A percentile compares a stretch with the other conserved stretches of the same genome.
These are phyloP conservation scores for Thermothielavioides terrestris DNA, from an alignment of 495 filamentous ascomycete species.

Conservation along the genomic window DNA sequence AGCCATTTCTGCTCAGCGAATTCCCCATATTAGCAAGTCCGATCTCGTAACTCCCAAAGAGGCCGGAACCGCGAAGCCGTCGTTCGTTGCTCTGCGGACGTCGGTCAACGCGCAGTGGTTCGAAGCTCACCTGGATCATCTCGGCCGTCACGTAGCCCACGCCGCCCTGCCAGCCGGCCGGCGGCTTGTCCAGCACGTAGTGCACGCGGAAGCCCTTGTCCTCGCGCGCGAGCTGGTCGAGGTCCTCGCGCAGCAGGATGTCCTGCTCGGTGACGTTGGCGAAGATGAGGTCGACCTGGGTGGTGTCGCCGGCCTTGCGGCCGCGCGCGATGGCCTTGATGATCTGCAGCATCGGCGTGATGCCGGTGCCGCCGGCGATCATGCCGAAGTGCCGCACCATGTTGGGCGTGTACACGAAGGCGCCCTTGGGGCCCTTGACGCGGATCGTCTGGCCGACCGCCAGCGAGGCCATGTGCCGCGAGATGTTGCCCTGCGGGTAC, in stretches of 20 bases:
- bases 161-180: slow-evolving; percentile 78
- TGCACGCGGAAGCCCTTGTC: slow-evolving; percentile 76
- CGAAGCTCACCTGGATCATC: slow-evolving; percentile 89
- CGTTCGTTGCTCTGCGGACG: no score
- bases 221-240: slow-evolving; percentile 66
- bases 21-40: no score
- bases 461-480: slow-evolving; percentile 75
- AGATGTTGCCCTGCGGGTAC: slow-evolving; percentile 94
- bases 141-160: slow-evolving; percentile 91
- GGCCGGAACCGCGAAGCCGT: no score
- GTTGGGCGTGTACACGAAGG: slow-evolving; percentile 92
- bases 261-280: slow-evolving; percentile 92
- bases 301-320: slow-evolving; percentile 68
- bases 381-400: slow-evolving; percentile 92
- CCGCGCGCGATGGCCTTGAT: slow-evolving; percentile 83
- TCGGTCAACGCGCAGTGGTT: no score
- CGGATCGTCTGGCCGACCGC: slow-evolving; percentile 79
- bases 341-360: slow-evolving; percentile 96
- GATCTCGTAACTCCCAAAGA: no score
- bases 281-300: slow-evolving; percentile 87
- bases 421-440: slow-evolving; percentile 87
- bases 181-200: slow-evolving; percentile 95
- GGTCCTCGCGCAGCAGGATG: slow-evolving; percentile 83
- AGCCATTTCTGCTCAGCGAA: slow-evolving; percentile 67
- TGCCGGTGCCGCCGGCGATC: slow-evolving; percentile 95